phyloP scores from a whole-genome alignment of 2,329 filamentous ascomycete species.

The Cordyceps pruinosa region DNA sequence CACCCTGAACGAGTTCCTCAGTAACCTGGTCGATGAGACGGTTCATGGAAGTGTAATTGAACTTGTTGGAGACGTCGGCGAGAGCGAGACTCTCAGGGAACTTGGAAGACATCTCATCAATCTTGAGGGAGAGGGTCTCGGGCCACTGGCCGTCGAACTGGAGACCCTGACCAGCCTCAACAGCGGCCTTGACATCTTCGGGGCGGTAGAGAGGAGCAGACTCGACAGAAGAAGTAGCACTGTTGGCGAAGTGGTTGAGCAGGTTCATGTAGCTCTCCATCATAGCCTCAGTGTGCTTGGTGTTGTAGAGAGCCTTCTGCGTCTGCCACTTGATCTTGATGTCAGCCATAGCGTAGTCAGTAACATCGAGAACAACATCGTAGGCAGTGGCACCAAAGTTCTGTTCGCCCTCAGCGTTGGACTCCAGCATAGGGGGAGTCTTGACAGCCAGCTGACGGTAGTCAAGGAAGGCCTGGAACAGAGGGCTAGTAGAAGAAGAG shows the following conservation, averaged over 20 bases:
- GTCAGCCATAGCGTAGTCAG: constrained; percentile 14
- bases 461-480: constrained; percentile 43
- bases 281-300: constrained; percentile 10
- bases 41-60: constrained; percentile 8
- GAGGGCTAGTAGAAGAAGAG: constrained; percentile 30
- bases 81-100: neutral
- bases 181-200: constrained; percentile 3
- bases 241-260: constrained; percentile 11
- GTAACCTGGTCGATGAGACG: constrained; percentile 8
- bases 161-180: constrained; percentile 7
- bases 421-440: constrained; percentile 20
- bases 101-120: constrained; percentile 4
- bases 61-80: neutral
- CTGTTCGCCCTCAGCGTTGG: constrained; percentile 16
- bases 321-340: constrained; percentile 11
- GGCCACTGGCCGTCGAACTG: constrained; percentile 7
- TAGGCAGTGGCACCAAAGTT: constrained; percentile 19
- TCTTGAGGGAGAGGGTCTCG: constrained; percentile 8
- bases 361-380: constrained; percentile 19
- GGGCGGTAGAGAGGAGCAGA: constrained; percentile 9
- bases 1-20: constrained; percentile 7
- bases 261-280: constrained; percentile 16
- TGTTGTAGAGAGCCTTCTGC: constrained; percentile 18
- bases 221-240: constrained; percentile 26
- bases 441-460: constrained; percentile 32